Evolutionary conservation across 371 early-diverging fungal genomes (phyloP).

Genomic region (Dinochytrium kinnereticum): DNA sequence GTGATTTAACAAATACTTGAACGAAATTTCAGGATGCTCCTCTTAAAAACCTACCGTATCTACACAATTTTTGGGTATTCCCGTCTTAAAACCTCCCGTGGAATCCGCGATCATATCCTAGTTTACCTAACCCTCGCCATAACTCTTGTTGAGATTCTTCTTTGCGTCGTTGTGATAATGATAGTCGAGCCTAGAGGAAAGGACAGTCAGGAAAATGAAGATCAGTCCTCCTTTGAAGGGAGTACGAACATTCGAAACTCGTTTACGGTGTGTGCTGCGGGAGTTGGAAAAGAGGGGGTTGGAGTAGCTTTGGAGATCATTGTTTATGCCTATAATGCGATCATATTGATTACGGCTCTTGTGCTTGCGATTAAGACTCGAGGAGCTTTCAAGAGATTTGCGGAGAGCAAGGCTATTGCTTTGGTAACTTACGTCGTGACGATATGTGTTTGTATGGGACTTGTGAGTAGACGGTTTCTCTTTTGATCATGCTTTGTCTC

Average conservation of each 20-base stretch:
- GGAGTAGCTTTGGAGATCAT: conserved; percentile 1
- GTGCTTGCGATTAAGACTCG: conserved; percentile 21
- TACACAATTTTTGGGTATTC: conserved; percentile 23
- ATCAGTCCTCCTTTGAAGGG: neutral
- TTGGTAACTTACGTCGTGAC: conserved; percentile 10
- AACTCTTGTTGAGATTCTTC: neutral
- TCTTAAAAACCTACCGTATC: conserved; percentile 27
- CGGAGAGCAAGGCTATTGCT: conserved; percentile 23
- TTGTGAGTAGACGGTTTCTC: conserved; percentile 13
- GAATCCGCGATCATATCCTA: conserved; percentile 12
- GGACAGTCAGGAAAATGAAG: neutral
- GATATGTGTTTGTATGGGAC: neutral
- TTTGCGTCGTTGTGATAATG: neutral
- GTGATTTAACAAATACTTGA: too few species aligned
- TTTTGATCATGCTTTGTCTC: neutral
- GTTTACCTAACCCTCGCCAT: conserved; percentile 7
- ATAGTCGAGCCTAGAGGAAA: neutral
- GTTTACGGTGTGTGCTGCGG: neutral
- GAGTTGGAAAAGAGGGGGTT: neutral
- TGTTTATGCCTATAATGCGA: conserved; percentile 22
- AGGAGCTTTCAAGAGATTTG: conserved; percentile 16
- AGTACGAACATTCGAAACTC: neutral
- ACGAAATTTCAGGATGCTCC: conserved; percentile 17
- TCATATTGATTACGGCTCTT: conserved; percentile 13
- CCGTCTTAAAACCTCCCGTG: conserved; percentile 1